Evolutionary conservation across 2,329 filamentous ascomycete genomes (phyloP).

Genomic region (Aphanoascus verrucosus): DNA sequence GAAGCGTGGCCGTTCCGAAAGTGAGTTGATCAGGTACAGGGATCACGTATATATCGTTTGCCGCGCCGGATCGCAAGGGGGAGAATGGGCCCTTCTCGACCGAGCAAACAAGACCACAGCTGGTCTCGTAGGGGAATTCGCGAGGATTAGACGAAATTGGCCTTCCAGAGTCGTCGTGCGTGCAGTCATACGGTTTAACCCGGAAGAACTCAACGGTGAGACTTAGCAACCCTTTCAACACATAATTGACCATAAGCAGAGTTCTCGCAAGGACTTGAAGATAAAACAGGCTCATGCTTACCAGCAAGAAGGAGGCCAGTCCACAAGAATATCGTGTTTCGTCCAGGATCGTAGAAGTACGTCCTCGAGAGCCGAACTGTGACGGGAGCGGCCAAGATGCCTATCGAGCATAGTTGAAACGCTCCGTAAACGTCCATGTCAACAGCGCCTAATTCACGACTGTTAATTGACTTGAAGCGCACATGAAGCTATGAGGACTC

Average conservation of each 20-base stretch:
- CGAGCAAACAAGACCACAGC: constrained; percentile 43
- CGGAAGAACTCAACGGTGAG: constrained; percentile 57
- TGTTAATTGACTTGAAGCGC: constrained; percentile 2
- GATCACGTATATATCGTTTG: constrained; percentile 53
- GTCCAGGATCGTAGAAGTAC: constrained; percentile 53
- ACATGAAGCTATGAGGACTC: constrained; percentile 21
- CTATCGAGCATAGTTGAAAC: constrained; percentile 57
- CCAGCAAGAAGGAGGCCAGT: constrained; percentile 51
- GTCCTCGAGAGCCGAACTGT: constrained; percentile 52
- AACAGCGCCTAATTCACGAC: constrained; percentile 46
- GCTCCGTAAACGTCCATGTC: constrained; percentile 60
- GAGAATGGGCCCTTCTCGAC: constrained; percentile 42
- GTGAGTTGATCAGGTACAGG: constrained; percentile 46
- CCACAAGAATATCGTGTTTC: constrained; percentile 59
- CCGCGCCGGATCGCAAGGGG: constrained; percentile 44
- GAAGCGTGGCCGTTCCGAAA: constrained; percentile 49
- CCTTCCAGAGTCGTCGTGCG: constrained; percentile 29
- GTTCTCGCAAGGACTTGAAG: too few species aligned
- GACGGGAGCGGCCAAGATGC: constrained; percentile 52
- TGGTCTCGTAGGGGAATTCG: constrained; percentile 38
- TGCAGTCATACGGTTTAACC: constrained; percentile 37
- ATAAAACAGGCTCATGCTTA: constrained; percentile 22
- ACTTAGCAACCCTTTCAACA: constrained; percentile 37
- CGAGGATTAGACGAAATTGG: constrained; percentile 28
- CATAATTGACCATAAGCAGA: too few species aligned